A percentile compares a stretch with the other conserved stretches of the same genome.
These are phyloP conservation scores for Phytophthora vignae DNA, from an alignment of 352 stramenopile genomes.

Conservation along the genomic window DNA sequence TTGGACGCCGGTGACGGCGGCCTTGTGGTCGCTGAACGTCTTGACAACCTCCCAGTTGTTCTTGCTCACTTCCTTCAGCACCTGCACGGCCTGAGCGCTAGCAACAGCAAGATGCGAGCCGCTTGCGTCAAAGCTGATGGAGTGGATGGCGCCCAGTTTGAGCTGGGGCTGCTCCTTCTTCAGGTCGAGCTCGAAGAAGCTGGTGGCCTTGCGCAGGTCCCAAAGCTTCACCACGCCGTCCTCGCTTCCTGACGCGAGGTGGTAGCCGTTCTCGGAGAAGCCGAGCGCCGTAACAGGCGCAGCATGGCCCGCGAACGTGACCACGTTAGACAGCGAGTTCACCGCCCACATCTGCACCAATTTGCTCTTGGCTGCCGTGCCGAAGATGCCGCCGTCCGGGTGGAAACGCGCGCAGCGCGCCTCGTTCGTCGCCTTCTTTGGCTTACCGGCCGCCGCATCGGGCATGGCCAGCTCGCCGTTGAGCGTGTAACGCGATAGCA, in stretches of 20 bases:
- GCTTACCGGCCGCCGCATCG: conserved; percentile 24
- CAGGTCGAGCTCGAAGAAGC: conserved; percentile 71
- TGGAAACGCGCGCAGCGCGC: conserved; percentile 83
- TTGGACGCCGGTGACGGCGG: conserved; percentile 61
- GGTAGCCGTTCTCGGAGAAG: conserved; percentile 97
- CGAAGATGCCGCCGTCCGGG: conserved; percentile 95
- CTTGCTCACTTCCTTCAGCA: conserved; percentile 73
- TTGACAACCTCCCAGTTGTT: conserved; percentile 71
- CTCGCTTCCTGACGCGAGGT: conserved; percentile 85
- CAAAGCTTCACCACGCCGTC: conserved; percentile 91
- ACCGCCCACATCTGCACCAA: conserved; percentile 95
- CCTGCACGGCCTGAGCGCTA: conserved; percentile 47
- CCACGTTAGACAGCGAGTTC: conserved; percentile 83
- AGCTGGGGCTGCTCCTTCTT: conserved; percentile 47
- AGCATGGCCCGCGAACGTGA: conserved; percentile 87
- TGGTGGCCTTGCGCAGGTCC: conserved; percentile 94
- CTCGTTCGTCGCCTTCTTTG: conserved; percentile 47
- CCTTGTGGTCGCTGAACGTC: conserved; percentile 76
- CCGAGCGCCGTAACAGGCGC: conserved; percentile 75
- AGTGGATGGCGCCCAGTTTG: conserved; percentile 54
- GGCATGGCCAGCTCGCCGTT: conserved; percentile 54
- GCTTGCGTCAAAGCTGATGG: conserved; percentile 69
- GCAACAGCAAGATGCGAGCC: conserved; percentile 67
- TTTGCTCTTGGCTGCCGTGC: conserved; percentile 66
- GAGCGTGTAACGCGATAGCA: conserved; percentile 57